phyloP scores from a whole-genome alignment of 2,329 filamentous ascomycete species.

The Alternaria gansuensis region DNA sequence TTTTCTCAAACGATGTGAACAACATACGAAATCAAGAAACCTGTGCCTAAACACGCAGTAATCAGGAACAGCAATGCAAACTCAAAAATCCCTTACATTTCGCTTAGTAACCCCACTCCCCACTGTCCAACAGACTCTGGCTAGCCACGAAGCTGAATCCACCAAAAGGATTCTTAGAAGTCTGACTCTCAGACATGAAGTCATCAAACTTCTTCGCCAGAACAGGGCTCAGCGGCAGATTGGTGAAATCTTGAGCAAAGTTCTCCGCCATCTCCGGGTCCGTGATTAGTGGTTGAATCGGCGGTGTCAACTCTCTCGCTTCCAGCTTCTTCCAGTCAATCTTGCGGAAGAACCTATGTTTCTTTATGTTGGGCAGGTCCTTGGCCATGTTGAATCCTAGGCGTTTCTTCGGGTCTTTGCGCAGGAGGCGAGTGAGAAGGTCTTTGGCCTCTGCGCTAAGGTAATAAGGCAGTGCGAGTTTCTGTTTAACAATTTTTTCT shows the following conservation, averaged over 20 bases:
- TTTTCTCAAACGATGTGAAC: neutral
- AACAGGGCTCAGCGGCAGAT: slow-evolving; percentile 79
- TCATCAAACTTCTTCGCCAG: slow-evolving; percentile 46
- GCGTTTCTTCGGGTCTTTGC: slow-evolving; percentile 91
- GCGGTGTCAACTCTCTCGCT: slow-evolving; percentile 81
- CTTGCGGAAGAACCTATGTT: slow-evolving; percentile 94
- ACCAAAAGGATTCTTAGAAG: slow-evolving; percentile 60
- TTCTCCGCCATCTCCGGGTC: slow-evolving; percentile 97
- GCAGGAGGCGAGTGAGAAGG: slow-evolving; percentile 84
- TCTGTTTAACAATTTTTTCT: slow-evolving; percentile 94
- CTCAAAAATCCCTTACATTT: neutral
- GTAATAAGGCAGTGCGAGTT: slow-evolving; percentile 88
- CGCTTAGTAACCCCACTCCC: slow-evolving; percentile 45
- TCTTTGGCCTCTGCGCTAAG: slow-evolving; percentile 93
- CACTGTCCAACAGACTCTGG: slow-evolving; percentile 58
- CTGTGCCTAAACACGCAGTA: neutral
- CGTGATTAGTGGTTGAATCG: slow-evolving; percentile 92
- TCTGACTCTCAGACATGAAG: slow-evolving; percentile 44
- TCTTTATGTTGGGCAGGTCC: slow-evolving; percentile 85
- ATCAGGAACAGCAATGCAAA: slow-evolving; percentile 5
- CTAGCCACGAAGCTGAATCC: slow-evolving; percentile 65
- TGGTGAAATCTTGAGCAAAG: slow-evolving; percentile 91
- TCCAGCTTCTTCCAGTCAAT: slow-evolving; percentile 93
- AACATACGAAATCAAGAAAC: slow-evolving; percentile 2
- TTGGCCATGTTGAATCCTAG: slow-evolving; percentile 89